A percentile compares a stretch with the other conserved stretches of the same genome.
phyloP scores from a whole-genome alignment of 2,329 filamentous ascomycete species.

The Ophiobolus disseminans region DNA sequence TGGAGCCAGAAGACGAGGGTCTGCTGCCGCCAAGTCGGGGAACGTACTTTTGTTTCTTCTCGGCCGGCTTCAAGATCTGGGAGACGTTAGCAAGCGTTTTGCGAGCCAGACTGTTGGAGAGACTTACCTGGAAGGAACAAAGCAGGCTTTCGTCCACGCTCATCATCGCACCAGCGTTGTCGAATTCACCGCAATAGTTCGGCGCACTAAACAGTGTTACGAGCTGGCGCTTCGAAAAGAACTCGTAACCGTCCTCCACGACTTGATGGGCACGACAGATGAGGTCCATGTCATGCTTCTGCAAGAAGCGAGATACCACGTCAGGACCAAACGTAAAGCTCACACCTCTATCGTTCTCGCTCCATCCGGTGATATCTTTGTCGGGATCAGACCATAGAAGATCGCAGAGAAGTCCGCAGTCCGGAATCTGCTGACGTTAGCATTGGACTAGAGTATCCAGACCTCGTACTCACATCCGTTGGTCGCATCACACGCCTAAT shows the following conservation, averaged over 20 bases:
- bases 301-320: constrained; percentile 94
- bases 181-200: constrained; percentile 99
- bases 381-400: constrained; percentile 98
- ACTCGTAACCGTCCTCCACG: constrained; percentile 98
- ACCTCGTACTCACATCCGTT: constrained; percentile 80
- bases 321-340: constrained; percentile 98
- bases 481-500: constrained; percentile 98
- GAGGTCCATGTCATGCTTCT: constrained; percentile 99
- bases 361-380: constrained; percentile 99
- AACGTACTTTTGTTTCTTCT: constrained; percentile 99
- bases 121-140: constrained; percentile 93
- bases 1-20: constrained; percentile 74
- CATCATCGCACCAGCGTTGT: constrained; percentile 99
- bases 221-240: constrained; percentile 97
- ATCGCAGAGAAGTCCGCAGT: constrained; percentile 96
- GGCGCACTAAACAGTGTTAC: constrained; percentile 97
- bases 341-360: constrained; percentile 97
- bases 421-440: constrained; percentile 79
- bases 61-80: constrained; percentile 97
- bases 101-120: not conserved
- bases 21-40: constrained; percentile 74
- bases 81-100: not conserved
- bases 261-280: constrained; percentile 99
- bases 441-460: constrained; percentile 38
- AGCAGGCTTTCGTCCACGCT: constrained; percentile 97